Base-by-base conservation (phyloP, 148 eudicot genomes). In the Nyssa sinensis region DNA sequence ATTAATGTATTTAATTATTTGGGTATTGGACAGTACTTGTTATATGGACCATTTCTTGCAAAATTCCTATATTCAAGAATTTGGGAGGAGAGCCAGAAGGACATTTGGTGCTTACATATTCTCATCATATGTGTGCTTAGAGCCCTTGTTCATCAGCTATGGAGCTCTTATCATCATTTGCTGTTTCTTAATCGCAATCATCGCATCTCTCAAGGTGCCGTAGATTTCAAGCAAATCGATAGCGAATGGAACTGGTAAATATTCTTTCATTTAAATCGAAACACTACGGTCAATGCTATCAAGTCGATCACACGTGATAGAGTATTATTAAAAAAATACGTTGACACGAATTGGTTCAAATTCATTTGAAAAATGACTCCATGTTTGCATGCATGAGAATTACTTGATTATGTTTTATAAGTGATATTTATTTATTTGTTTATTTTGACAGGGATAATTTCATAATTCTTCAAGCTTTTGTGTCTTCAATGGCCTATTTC, bases 201-300 rank as follows among this genome's bases (percentile, higher is more conserved):
- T 13, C 73, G 90, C 3, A 62, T 86, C 34, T 80, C 84, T 62
- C 82, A 78, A 69, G 44, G 57, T 29, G 90, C 87, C 55, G 21
- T 74, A 25, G 87, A 84, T 75, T 86, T 77, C 73, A 71, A 75
- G 69, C 90, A 86, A 70, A 84, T 86, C 9, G 86, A 86, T 58
- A 71, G 72, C 19, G 85, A 86, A 76, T 86, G 90, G 90, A 79
- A 86, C 74, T 86, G 90, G 90, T 86, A 86, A 44, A 53, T 11
- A 29, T 27, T 39, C 11, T 12, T 51, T n/a, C 24, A 9, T 74
- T 74, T 2, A n/a, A n/a, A n/a, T n/a, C n/a, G n/a, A n/a, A n/a
- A n/a, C n/a, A n/a, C n/a, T n/a, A n/a, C n/a, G n/a, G n/a, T n/a
- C n/a, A n/a, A n/a, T n/a, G n/a, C n/a, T n/a, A n/a, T n/a, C n/a